These are phyloP conservation scores for Trichoderma koningii DNA, from an alignment of 2,329 filamentous ascomycete species.

Conservation along the genomic window DNA sequence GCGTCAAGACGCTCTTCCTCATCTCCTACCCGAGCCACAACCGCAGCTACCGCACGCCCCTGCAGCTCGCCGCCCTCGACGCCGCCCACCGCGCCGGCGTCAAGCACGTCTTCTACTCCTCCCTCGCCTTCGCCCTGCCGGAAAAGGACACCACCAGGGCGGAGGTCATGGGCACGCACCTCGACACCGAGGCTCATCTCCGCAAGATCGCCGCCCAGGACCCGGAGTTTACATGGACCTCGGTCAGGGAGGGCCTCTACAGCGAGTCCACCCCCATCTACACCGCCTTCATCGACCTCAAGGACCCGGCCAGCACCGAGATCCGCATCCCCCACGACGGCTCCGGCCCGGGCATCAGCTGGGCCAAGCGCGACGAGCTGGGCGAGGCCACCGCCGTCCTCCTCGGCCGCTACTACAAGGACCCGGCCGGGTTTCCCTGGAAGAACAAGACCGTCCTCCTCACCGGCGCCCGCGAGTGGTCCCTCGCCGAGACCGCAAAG, in stretches of 20 bases:
- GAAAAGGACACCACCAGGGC: conserved; percentile 9
- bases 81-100: conserved; percentile 18
- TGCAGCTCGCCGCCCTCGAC: conserved; percentile 6
- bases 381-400: conserved; percentile 10
- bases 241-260: conserved; percentile 13
- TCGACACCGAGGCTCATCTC: conserved; percentile 11
- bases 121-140: conserved; percentile 15
- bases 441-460: conserved; percentile 11
- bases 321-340: conserved; percentile 21
- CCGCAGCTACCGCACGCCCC: not conserved
- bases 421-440: not conserved
- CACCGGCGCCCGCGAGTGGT: conserved; percentile 17
- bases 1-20: conserved; percentile 10
- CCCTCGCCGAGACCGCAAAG: conserved; percentile 16
- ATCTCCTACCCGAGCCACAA: conserved; percentile 19
- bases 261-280: conserved; percentile 18
- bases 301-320: not conserved
- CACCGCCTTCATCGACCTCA: conserved; percentile 16
- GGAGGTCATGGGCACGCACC: conserved; percentile 20
- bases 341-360: conserved; percentile 18
- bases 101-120: conserved; percentile 21
- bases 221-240: conserved; percentile 3
- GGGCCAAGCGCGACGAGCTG: conserved; percentile 17
- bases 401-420: not conserved
- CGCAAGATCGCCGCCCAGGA: conserved; percentile 12